Evolutionary conservation across 179 eudicot genomes (phyloP).

Genomic region (Vitellaria paradoxa): DNA sequence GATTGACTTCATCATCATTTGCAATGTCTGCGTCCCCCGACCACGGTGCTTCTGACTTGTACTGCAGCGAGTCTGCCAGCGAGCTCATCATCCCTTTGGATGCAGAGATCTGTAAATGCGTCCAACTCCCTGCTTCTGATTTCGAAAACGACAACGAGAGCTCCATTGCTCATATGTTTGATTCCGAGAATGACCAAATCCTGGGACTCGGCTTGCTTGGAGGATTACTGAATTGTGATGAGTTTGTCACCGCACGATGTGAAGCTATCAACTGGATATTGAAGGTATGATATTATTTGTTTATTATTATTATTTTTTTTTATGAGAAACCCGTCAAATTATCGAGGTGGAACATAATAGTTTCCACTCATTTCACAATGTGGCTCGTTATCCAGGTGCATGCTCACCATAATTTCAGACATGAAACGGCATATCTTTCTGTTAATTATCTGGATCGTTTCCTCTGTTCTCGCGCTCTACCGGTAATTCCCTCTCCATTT

Average conservation of each 20-base stretch:
- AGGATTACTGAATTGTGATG: neutral
- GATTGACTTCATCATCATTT: too few species aligned
- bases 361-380: neutral
- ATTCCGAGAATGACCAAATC: conserved; percentile 9
- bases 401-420: conserved; percentile 10
- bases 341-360: too few species aligned
- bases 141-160: neutral
- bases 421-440: conserved; percentile 12
- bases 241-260: neutral
- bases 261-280: conserved; percentile 12
- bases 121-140: neutral
- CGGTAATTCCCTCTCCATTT: conserved; percentile 5
- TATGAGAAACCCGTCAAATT: too few species aligned
- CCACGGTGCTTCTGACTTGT: neutral
- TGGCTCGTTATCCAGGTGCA: conserved; percentile 6
- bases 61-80: conserved; percentile 1
- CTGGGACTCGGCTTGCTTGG: neutral
- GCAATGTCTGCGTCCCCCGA: conserved; percentile 5
- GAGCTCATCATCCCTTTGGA: neutral
- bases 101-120: neutral
- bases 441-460: conserved; percentile 16
- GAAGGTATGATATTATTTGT: conserved; percentile 1
- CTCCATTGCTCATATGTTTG: conserved; percentile 1
- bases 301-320: neutral
- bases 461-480: neutral